These are phyloP conservation scores for Sugiyamaella paludigena DNA, from an alignment of 1,139 yeast genomes.

Conservation along the genomic window DNA sequence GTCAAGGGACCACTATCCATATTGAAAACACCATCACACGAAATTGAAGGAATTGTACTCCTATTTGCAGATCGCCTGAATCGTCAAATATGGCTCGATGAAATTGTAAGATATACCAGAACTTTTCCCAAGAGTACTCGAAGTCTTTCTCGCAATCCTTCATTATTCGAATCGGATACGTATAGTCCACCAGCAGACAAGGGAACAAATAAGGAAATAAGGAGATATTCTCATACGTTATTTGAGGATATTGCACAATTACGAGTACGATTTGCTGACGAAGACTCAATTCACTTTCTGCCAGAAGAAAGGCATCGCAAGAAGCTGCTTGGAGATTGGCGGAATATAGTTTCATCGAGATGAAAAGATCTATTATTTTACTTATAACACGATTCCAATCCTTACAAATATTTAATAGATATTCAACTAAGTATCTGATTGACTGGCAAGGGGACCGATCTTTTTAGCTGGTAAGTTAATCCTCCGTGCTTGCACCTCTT, in stretches of 20 bases:
- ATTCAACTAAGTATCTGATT: no score
- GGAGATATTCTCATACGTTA: constrained; percentile 15
- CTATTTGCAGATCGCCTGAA: constrained; percentile 8
- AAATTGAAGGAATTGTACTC: constrained; percentile 7
- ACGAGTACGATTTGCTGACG: constrained; percentile 10
- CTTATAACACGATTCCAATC: no score
- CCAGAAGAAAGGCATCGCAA: constrained; percentile 2
- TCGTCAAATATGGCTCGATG: constrained; percentile 7
- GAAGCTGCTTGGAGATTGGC: background rate
- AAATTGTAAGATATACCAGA: constrained; percentile 8
- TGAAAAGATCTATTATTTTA: no score
- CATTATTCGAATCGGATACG: background rate
- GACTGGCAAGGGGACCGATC: no score
- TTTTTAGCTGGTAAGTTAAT: no score
- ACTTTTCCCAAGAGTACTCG: constrained; percentile 10
- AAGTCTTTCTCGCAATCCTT: constrained; percentile 3
- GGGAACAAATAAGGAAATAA: background rate
- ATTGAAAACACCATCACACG: constrained; percentile 4
- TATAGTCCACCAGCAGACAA: no score
- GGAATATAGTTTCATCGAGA: no score
- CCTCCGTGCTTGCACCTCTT: no score
- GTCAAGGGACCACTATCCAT: constrained; percentile 3
- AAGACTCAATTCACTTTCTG: constrained; percentile 1
- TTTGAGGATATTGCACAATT: constrained; percentile 15
- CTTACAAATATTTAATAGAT: no score